Percentiles rank a stretch among this genome's conserved stretches.
These are phyloP conservation scores for Phytopythium vexans DNA, from an alignment of 352 stramenopile species.

Conservation along the genomic window DNA sequence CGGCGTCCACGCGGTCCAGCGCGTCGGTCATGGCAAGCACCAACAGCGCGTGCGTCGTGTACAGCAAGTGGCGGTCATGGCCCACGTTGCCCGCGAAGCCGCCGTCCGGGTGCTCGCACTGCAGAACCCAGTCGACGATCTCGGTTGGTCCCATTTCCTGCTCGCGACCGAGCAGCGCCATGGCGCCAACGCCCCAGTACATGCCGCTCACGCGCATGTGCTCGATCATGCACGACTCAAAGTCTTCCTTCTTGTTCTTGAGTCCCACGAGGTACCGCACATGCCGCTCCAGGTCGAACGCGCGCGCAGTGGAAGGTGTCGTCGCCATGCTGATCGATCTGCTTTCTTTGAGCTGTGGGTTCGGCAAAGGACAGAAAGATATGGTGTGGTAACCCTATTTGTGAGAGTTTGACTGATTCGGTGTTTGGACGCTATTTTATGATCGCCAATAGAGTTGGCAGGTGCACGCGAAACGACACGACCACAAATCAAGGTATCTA, in stretches of 20 bases:
- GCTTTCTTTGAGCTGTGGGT: too few relatives aligned
- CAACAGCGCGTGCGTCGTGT: slow-evolving; percentile 97
- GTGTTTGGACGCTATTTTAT: too few relatives aligned
- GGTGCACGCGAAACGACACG: too few relatives aligned
- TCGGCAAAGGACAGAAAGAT: too few relatives aligned
- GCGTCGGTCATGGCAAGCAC: slow-evolving; percentile 94
- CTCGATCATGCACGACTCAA: slow-evolving; percentile 93
- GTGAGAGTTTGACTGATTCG: too few relatives aligned
- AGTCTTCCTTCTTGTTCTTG: slow-evolving; percentile 87
- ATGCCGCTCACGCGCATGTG: slow-evolving; percentile 97
- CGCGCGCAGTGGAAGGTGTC: slow-evolving; percentile 25
- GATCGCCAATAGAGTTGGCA: too few relatives aligned
- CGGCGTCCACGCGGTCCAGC: slow-evolving; percentile 75
- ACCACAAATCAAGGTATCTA: too few relatives aligned
- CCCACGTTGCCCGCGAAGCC: slow-evolving; percentile 96
- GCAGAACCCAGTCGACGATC: slow-evolving; percentile 95
- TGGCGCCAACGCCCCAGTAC: slow-evolving; percentile 97
- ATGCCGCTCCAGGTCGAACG: slow-evolving; percentile 68
- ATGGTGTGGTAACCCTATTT: too few relatives aligned
- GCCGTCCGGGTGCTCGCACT: slow-evolving; percentile 90
- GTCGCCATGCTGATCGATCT: slow-evolving; percentile 11
- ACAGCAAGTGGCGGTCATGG: slow-evolving; percentile 97
- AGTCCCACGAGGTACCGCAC: slow-evolving; percentile 76
- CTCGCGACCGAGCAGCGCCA: slow-evolving; percentile 91
- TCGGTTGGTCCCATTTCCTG: slow-evolving; percentile 77